Conservation (phyloP, 768 basidiomycete species). For the Auricularia sp. region DNA sequence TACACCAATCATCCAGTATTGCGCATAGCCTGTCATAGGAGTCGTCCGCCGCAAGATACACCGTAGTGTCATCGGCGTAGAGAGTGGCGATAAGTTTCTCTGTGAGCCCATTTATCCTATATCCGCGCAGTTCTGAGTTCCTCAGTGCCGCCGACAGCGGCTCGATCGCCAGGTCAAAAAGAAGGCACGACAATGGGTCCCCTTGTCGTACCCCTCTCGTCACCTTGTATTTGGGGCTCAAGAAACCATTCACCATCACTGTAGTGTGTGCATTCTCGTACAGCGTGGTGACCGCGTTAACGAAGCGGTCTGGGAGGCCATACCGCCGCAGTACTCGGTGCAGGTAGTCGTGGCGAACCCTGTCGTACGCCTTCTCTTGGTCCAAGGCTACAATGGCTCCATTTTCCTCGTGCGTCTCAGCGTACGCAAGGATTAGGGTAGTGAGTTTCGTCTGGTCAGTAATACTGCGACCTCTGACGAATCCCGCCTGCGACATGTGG, state of each 20-base stretch:
- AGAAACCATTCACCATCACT: slow-evolving; percentile 10
- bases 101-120: no score
- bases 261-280: slow-evolving; percentile 8
- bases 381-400: slow-evolving; percentile 7
- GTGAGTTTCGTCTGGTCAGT: slow-evolving; percentile 10
- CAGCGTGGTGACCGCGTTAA: slow-evolving; percentile 13
- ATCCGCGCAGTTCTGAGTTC: no score
- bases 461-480: slow-evolving; percentile 9
- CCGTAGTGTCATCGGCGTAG: slow-evolving; percentile 34
- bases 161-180: slow-evolving; percentile 15
- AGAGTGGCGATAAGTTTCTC: slow-evolving; percentile 20
- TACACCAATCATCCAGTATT: slow-evolving; percentile 30
- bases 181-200: slow-evolving; percentile 15
- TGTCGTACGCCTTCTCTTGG: slow-evolving; percentile 16
- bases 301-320: slow-evolving; percentile 10
- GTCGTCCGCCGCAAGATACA: slow-evolving; percentile 23
- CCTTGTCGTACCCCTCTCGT: slow-evolving; percentile 14
- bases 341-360: slow-evolving; percentile 12
- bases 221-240: slow-evolving; percentile 2
- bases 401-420: slow-evolving; percentile 8
- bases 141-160: slow-evolving; percentile 7
- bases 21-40: slow-evolving; percentile 13
- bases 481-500: slow-evolving; percentile 12
- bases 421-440: slow-evolving; percentile 6
- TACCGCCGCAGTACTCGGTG: slow-evolving; percentile 5